Evolutionary conservation across 228 moss, liverwort and hornwort genomes (phyloP), one percentile per base, ranked within the genome.

Genomic region (Sphagnum magellanicum): DNA sequence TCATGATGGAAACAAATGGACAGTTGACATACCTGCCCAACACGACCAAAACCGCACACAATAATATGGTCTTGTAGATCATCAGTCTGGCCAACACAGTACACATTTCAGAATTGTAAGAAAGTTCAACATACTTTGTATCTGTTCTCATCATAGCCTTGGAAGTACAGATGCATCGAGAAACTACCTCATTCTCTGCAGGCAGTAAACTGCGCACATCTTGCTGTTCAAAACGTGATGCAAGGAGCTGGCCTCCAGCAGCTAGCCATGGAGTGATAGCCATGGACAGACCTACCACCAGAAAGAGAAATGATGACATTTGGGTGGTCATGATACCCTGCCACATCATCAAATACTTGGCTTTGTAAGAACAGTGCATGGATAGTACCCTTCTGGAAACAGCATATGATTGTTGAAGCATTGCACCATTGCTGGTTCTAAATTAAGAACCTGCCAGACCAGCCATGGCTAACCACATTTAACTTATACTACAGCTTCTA

Each of bases 221-320:
- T 91, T 93, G 93, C 67, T 98, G 97, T 81, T 98, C 97, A 74
- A 98, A 98, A 16, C 90, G 88, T 8, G 87, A 88, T 53, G 97
- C 97, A 78, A 98, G 83, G 6, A 93, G 79, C 72, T 98, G 97
- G 52, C 97, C 97, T 67, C 97, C 97, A 73, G 97, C 97, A 75
- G 97, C 97, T 74, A 98, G 85, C 97, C 97, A 98, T 50, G 97
- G 97, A 17, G 97, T 98, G 74, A 93, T 82, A 73, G 97, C 97
- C 93, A 98, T 98, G 14, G 97, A 98, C 67, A 98, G 84, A 49
- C 97, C 97, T 59, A 91, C 91, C 67, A 98, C 93, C 65, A 98
- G 79, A 80, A 93, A 98, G 14, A 98, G 78, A 67, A 98, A 83
- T 16, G 97, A 98, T 14, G 97, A 98, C 76, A 89, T 71, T 73